These are phyloP conservation scores for Cornus suecica DNA, from an alignment of 148 eudicot genomes.

Conservation along the genomic window DNA sequence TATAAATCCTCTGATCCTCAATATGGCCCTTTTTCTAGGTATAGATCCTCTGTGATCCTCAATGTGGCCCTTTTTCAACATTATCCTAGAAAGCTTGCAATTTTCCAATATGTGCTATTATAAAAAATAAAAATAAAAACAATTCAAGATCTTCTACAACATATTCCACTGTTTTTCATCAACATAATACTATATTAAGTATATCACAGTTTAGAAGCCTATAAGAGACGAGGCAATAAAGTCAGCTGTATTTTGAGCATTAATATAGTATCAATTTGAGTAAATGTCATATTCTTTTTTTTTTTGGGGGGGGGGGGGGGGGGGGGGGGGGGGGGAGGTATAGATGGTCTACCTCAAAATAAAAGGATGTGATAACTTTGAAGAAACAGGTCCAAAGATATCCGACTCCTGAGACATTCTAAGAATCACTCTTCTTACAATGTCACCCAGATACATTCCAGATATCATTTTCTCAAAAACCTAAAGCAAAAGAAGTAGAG, in stretches of 20 bases:
- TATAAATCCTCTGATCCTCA: too few species aligned
- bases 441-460: slow-evolving; percentile 95
- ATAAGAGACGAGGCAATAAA: not conserved
- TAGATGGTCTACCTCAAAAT: slow-evolving; percentile 54
- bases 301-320: too few species aligned
- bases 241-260: not conserved
- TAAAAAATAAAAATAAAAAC: not conserved
- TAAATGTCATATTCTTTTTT: not conserved
- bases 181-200: not conserved
- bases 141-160: not conserved
- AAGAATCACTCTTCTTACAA: slow-evolving; percentile 76
- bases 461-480: slow-evolving; percentile 98
- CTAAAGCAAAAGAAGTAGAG: slow-evolving; percentile 33
- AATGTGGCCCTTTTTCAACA: too few species aligned
- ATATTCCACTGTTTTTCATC: not conserved
- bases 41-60: too few species aligned
- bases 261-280: not conserved
- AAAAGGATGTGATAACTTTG: slow-evolving; percentile 51
- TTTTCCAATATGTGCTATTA: not conserved
- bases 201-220: not conserved
- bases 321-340: too few species aligned
- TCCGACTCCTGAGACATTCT: slow-evolving; percentile 73
- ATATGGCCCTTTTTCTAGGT: too few species aligned
- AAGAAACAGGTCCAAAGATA: slow-evolving; percentile 58
- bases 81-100: not conserved